These are phyloP conservation scores for Aaosphaeria pasadenensis DNA, from an alignment of 2,329 filamentous ascomycete species.

Conservation along the genomic window DNA sequence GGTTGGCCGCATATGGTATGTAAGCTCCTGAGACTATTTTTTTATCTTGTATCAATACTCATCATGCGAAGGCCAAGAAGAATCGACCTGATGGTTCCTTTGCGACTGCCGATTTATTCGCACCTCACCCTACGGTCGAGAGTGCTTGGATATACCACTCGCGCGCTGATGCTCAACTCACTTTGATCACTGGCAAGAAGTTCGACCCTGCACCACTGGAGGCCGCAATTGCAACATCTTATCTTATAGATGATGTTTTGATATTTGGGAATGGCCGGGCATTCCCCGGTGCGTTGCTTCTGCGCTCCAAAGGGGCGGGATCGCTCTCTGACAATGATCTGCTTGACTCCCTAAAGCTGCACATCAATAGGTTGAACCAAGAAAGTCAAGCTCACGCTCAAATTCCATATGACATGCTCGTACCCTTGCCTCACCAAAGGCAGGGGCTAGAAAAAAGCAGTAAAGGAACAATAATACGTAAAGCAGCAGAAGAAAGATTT, in stretches of 20 bases:
- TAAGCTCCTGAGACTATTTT: not conserved
- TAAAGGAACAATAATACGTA: slow-evolving; percentile 59
- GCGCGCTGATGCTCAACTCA: slow-evolving; percentile 60
- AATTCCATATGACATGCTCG: slow-evolving; percentile 51
- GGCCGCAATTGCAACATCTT: slow-evolving; percentile 48
- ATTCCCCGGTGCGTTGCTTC: slow-evolving; percentile 57
- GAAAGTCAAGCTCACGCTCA: slow-evolving; percentile 51
- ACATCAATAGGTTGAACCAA: slow-evolving; percentile 48
- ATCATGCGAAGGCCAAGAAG: slow-evolving; percentile 44
- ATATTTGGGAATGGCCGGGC: slow-evolving; percentile 60
- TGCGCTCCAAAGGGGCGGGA: slow-evolving; percentile 38
- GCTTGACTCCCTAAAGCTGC: slow-evolving; percentile 41
- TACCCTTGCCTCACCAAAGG: slow-evolving; percentile 40
- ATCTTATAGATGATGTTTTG: slow-evolving; percentile 52
- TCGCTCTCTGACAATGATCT: slow-evolving; percentile 36
- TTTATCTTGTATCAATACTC: slow-evolving; percentile 1
- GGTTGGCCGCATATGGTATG: slow-evolving; percentile 57
- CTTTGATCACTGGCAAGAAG: slow-evolving; percentile 65
- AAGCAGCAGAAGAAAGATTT: slow-evolving; percentile 51
- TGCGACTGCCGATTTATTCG: slow-evolving; percentile 63
- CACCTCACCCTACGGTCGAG: slow-evolving; percentile 49
- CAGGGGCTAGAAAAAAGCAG: slow-evolving; percentile 56
- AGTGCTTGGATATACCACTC: slow-evolving; percentile 63
- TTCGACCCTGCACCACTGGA: slow-evolving; percentile 65
- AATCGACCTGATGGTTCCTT: slow-evolving; percentile 61